A percentile compares a stretch with the other conserved stretches of the same genome.
These are phyloP conservation scores for Imleria badia DNA, from an alignment of 768 basidiomycete genomes.

Conservation along the genomic window DNA sequence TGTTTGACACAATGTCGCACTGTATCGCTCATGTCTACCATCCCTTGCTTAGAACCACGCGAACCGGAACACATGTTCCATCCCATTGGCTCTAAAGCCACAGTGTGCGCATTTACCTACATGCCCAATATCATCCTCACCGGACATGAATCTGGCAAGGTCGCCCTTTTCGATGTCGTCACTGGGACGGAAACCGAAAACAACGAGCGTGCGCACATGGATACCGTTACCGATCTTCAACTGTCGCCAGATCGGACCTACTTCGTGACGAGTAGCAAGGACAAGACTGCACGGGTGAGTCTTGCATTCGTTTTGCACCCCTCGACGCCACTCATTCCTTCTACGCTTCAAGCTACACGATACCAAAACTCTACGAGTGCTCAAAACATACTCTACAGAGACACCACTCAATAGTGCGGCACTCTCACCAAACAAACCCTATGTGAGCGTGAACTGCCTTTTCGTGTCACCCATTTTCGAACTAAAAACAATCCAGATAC, in stretches of 20 bases:
- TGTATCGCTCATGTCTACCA: not conserved
- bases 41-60: constrained; percentile 54
- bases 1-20: not conserved
- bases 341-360: constrained; percentile 67
- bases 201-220: constrained; percentile 88
- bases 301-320: not conserved
- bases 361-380: constrained; percentile 80
- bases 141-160: constrained; percentile 95
- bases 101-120: constrained; percentile 89
- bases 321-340: not conserved
- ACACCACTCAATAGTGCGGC: constrained; percentile 95
- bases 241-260: constrained; percentile 87
- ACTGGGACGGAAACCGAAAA: constrained; percentile 78
- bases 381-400: constrained; percentile 93
- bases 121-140: constrained; percentile 79
- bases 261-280: constrained; percentile 95
- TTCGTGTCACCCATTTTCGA: not conserved
- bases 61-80: constrained; percentile 80
- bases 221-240: constrained; percentile 90
- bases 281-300: constrained; percentile 89
- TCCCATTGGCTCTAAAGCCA: constrained; percentile 93
- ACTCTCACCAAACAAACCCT: constrained; percentile 79
- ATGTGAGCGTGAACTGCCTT: constrained; percentile 46
- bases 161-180: constrained; percentile 87
- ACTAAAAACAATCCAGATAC: constrained; percentile 47